Conservation (phyloP, 108 stramenopile species). For the Chaetoceros tenuissimus region DNA sequence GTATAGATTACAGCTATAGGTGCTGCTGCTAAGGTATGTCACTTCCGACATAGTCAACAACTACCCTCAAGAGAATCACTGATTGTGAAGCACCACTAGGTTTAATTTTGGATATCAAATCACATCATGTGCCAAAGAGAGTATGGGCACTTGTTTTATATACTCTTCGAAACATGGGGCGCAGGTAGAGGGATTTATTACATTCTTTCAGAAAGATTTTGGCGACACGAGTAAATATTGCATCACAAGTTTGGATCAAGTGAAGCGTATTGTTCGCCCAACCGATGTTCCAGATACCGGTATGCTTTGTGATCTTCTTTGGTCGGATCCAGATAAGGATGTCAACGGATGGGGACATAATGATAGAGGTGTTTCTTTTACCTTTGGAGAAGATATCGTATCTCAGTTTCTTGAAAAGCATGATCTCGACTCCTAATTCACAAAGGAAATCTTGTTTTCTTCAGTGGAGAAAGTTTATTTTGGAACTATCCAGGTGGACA, state of each 20-base stretch:
- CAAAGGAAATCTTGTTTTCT: conserved; percentile 67
- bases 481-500: conserved; percentile 39
- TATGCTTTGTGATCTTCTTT: conserved; percentile 93
- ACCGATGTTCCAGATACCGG: conserved; percentile 75
- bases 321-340: conserved; percentile 99
- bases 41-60: too few species aligned
- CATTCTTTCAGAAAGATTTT: conserved; percentile 64
- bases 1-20: too few species aligned
- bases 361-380: conserved; percentile 99
- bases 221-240: conserved; percentile 53
- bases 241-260: conserved; percentile 38
- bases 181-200: conserved; percentile 65
- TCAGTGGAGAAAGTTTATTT: conserved; percentile 74
- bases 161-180: conserved; percentile 49
- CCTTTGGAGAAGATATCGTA: conserved; percentile 99
- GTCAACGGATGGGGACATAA: conserved; percentile 99
- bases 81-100: conserved; percentile 50
- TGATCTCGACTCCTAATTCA: conserved; percentile 84
- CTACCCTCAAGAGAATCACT: conserved; percentile 43
- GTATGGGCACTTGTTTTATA: conserved; percentile 70
- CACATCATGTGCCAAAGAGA: conserved; percentile 62
- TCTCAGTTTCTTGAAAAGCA: conserved; percentile 94
- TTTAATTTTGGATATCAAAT: conserved; percentile 74
- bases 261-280: conserved; percentile 69
- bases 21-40: too few species aligned